Base-by-base conservation (phyloP, 2,329 filamentous ascomycete genomes). In the Cordyceps farinosa region DNA sequence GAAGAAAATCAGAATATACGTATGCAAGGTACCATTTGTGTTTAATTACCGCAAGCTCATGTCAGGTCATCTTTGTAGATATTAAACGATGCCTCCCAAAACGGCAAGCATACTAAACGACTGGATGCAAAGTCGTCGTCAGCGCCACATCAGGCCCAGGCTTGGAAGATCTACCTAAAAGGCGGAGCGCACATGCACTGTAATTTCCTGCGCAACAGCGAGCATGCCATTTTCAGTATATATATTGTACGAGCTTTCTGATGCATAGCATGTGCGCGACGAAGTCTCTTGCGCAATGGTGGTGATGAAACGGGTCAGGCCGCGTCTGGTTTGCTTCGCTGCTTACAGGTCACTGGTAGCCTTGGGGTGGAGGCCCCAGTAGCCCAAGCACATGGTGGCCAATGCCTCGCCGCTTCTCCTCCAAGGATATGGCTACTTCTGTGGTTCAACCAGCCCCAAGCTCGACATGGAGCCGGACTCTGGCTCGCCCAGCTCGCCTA, bases 361-460 rank as follows among this genome's bases (percentile, higher is more conserved):
- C 38, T 77, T 38, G 75, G 78, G 48, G 74, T 71, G 6, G 17
- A 47, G 44, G 44, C 44, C n/a, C 17, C 17, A 47, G 15, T 22
- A 47, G 44, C 15, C 44, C 44, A 47, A 47, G 44, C 44, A 47
- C 17, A 27, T 17, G n/a, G 17, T 47, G 17, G 44, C 44, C 17
- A 47, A 47, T 47, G 44, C 5, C 44, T 47, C 17, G 22, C 44
- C n/a, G 44, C 44, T 47, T 47, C 44, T 47, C 44, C 44, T 22
- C 17, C n/a, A 47, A 47, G 44, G 44, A 47, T 22, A 47, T 22
- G 44, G 44, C 44, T 47, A 27, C 44, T 22, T 47, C 44, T 47
- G 44, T 47, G 44, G 44, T 47, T 22, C 44, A 47, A 22, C 44
- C 44, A 47, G 44, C 44, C 44, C 17, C 22, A 47, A 47, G 44